These are phyloP conservation scores for Xeromyces bisporus DNA, from an alignment of 495 filamentous ascomycete genomes.

Conservation along the genomic window DNA sequence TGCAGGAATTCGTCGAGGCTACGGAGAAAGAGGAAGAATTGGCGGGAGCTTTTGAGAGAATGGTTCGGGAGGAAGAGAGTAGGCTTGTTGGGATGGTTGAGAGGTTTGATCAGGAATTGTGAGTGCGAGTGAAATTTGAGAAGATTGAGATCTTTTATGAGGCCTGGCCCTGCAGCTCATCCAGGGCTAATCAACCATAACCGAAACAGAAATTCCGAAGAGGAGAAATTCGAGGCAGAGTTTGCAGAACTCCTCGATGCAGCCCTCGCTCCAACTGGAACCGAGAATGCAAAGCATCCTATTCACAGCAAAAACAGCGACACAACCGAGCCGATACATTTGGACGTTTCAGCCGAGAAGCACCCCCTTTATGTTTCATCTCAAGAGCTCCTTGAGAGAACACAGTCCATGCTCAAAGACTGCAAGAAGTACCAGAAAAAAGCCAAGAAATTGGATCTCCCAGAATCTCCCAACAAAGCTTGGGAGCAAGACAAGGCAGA, in stretches of 20 bases:
- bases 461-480: not conserved
- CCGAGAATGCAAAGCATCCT: too few species aligned
- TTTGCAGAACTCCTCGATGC: not conserved
- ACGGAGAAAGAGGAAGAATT: not conserved
- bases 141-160: too few species aligned
- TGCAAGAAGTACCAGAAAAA: not conserved
- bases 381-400: not conserved
- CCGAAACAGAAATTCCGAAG: not conserved
- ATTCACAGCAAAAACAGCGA: too few species aligned
- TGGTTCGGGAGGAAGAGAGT: not conserved
- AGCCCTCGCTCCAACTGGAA: not conserved
- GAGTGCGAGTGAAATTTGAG: too few species aligned
- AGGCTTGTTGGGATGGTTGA: not conserved
- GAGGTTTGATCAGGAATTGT: not conserved
- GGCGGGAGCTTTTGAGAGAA: slow-evolving; percentile 1
- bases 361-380: not conserved
- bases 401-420: not conserved
- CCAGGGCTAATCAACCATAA: too few species aligned
- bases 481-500: not conserved
- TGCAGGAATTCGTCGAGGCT: not conserved
- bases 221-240: not conserved
- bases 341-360: not conserved
- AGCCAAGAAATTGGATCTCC: not conserved
- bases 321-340: too few species aligned
- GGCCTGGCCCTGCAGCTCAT: too few species aligned